Base-by-base conservation (phyloP, 345 rosid genomes). In the Cardamine chenopodiifolia region DNA sequence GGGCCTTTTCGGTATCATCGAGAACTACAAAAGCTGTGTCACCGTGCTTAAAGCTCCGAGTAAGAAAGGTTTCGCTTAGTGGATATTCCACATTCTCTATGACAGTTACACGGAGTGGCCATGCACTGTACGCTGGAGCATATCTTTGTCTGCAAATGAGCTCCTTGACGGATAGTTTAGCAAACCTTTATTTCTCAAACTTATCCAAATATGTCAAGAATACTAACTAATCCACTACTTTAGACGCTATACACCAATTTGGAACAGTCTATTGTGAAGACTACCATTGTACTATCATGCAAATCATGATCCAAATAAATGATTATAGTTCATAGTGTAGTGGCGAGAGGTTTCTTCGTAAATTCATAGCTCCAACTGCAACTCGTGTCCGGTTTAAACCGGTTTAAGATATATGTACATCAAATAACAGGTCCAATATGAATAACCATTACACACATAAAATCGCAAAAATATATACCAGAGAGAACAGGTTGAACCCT, bases 401-500 rank as follows among this genome's bases (percentile, higher is more conserved):
- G 17, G 28, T 74, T 32, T 17, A 56, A 26, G 1, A 20, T 17
- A 14, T 47, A 74, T 14, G 9, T 66, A 50, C 0, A 15, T 59
- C 34, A 59, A 39, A 29, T 19, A 15, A 37, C 44, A n/a, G 57
- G 22, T 20, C 31, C 7, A 2, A 22, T 19, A 42, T 8, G 14
- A 23, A 3, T 32, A 57, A 47, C 57, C 55, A 26, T 25, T 8
- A 17, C 28, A 4, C 28, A 4, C 7, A 7, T 20, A n/a, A 63
- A 62, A 7, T 1, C 64, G 47, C 48, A 42, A 39, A 13, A 25
- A 35, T 1, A 48, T 4, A 34, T 83, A 89, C 96, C 97, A 1
- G 92, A 89, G 20, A 92, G 92, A 20, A 92, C 97, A 7, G 97
- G 97, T 42, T 92, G 97, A 62, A 92, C 78, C 61, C 93, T 89